Percentiles rank a stretch among this genome's conserved stretches.
Conservation (phyloP, 2,329 filamentous ascomycete species). For the Ophiostoma sp. region DNA sequence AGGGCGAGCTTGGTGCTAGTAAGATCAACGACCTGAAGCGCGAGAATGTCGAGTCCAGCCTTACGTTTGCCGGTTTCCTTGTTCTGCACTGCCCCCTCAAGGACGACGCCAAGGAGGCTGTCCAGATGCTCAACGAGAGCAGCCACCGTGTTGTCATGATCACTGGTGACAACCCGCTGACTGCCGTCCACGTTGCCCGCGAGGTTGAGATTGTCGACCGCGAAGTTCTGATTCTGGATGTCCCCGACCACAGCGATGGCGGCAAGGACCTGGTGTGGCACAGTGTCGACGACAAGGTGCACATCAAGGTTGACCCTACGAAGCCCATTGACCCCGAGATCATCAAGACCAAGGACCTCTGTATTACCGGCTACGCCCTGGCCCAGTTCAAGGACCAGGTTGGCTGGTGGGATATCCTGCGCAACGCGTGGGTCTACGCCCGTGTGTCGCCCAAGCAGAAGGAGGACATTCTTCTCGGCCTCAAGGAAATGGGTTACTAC, state of each 20-base stretch:
- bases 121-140: conserved; percentile 97
- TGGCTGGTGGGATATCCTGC: conserved; percentile 70
- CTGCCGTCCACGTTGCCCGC: conserved; percentile 88
- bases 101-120: conserved; percentile 87
- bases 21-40: conserved; percentile 92
- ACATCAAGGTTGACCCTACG: conserved; percentile 76
- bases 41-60: conserved; percentile 77
- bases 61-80: conserved; percentile 90
- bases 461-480: conserved; percentile 92
- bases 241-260: conserved; percentile 79
- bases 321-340: conserved; percentile 77
- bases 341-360: conserved; percentile 80
- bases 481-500: conserved; percentile 95
- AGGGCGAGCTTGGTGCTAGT: conserved; percentile 72
- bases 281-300: conserved; percentile 85
- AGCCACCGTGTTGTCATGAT: conserved; percentile 99
- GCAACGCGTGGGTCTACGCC: conserved; percentile 95
- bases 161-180: conserved; percentile 94
- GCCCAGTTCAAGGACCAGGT: conserved; percentile 78
- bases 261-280: conserved; percentile 84
- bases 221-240: conserved; percentile 89
- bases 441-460: conserved; percentile 98
- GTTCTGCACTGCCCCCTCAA: conserved; percentile 94
- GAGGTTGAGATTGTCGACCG: conserved; percentile 97
- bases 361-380: conserved; percentile 90